Conservation (phyloP, 1,139 yeast genomes). For the Spathaspora sp. region DNA sequence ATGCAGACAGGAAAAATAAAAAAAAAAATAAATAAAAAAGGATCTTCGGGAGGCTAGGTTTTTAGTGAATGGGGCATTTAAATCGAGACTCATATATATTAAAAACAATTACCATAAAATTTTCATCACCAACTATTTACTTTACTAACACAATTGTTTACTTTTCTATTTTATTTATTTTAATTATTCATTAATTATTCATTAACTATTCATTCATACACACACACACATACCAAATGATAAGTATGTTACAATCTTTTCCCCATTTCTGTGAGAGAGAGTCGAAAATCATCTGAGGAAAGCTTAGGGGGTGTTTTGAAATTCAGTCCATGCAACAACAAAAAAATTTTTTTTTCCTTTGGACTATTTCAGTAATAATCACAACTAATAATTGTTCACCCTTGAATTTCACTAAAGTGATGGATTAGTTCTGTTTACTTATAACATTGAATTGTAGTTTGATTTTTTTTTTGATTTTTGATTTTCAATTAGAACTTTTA, state of each 20-base stretch:
- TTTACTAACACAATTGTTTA: not conserved
- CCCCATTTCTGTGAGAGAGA: not conserved
- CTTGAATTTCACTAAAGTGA: not conserved
- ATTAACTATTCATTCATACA: not conserved
- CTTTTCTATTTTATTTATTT: not conserved
- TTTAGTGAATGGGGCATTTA: not conserved
- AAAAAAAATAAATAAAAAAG: not conserved
- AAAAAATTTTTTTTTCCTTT: not conserved
- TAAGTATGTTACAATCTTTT: not conserved
- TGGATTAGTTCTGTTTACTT: not conserved
- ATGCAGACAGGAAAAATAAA: not conserved
- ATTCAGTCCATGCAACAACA: not conserved
- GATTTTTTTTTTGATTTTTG: not conserved
- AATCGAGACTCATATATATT: not conserved
- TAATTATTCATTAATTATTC: not conserved
- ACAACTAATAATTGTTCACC: not conserved
- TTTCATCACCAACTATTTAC: not conserved
- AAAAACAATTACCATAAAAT: conserved; percentile 1
- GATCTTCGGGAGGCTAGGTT: not conserved
- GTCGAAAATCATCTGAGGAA: not conserved
- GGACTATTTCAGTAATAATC: not conserved
- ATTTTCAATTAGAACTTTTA: not conserved
- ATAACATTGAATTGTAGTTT: not conserved
- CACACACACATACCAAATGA: not conserved
- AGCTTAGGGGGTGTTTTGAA: not conserved